Conservation (phyloP, 176 grass and related monocot species). For the Alopecurus myosuroides region DNA sequence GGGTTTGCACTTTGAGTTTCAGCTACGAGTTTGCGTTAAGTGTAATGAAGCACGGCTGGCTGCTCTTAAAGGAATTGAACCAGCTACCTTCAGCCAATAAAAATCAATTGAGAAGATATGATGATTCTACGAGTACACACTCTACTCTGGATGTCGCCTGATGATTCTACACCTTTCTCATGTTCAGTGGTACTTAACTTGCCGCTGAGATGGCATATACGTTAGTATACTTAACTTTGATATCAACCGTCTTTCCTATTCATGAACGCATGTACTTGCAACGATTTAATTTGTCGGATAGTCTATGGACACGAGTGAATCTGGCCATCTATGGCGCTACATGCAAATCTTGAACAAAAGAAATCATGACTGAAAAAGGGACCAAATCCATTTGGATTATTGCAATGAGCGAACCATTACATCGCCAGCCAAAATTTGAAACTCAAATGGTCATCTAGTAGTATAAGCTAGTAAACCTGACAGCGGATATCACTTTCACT, state of each 20-base stretch:
- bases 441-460: neutral
- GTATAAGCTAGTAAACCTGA: neutral
- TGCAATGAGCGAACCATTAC: neutral
- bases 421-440: slow-evolving; percentile 1
- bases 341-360: neutral
- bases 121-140: too few species aligned
- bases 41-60: too few species aligned
- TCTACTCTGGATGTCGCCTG: too few species aligned
- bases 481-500: neutral
- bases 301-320: neutral
- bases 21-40: too few species aligned
- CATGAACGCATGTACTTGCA: neutral
- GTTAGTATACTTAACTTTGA: neutral
- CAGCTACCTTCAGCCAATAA: too few species aligned
- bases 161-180: too few species aligned
- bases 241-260: neutral
- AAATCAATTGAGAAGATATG: too few species aligned
- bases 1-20: too few species aligned
- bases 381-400: neutral
- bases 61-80: too few species aligned
- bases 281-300: too few species aligned
- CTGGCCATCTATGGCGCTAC: neutral
- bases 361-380: neutral
- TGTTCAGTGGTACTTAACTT: neutral
- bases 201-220: neutral